Base-by-base conservation (phyloP, 2,329 filamentous ascomycete genomes). In the Penicillium brasilianum region DNA sequence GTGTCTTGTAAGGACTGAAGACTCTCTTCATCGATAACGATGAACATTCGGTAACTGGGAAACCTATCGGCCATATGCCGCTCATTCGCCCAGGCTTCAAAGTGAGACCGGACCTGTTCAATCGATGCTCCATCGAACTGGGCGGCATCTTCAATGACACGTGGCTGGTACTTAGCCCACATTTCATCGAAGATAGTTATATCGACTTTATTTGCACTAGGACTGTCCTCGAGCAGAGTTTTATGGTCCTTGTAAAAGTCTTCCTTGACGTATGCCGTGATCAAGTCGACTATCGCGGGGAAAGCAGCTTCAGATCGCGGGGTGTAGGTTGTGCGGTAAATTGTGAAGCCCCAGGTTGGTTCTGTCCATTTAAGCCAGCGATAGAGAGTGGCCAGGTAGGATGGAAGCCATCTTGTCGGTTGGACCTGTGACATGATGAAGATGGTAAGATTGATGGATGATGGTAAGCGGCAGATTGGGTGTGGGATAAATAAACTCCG, bases 301-400 rank as follows among this genome's bases (percentile, higher is more conserved):
- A 34, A 50, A 20, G 28, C 16, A 14, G 28, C 28, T 10, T 50
- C 48, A 9, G 28, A 34, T 50, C 32, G 48, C 16, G 28, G 48
- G n/a, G 16, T 34, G 5, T 50, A 34, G 28, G 48, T 50, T 20
- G 28, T 34, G 9, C 59, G 36, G 30, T 58, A 58, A 32, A 55
- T 61, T 9, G 55, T 61, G 50, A 43, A 61, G 30, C 59, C 55
- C 59, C 55, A 55, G 43, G 55, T 50, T 32, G 16, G 28, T 34
- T 50, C 16, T 10, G 28, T 50, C 28, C 14, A 34, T 11, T 18
- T 30, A 25, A 34, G 46, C 28, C 46, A 50, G 46, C 34, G 25
- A 50, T 7, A 22, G 13, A 50, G 28, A n/a, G 8, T 32, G 14
- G n/a, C 13, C 8, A 49, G 6, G 9, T 49, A 14, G n/a, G 18